Percentiles rank a stretch among this genome's conserved stretches.
Conservation (phyloP, 192 early-diverging fungal species). For the Coemansia sp. region DNA sequence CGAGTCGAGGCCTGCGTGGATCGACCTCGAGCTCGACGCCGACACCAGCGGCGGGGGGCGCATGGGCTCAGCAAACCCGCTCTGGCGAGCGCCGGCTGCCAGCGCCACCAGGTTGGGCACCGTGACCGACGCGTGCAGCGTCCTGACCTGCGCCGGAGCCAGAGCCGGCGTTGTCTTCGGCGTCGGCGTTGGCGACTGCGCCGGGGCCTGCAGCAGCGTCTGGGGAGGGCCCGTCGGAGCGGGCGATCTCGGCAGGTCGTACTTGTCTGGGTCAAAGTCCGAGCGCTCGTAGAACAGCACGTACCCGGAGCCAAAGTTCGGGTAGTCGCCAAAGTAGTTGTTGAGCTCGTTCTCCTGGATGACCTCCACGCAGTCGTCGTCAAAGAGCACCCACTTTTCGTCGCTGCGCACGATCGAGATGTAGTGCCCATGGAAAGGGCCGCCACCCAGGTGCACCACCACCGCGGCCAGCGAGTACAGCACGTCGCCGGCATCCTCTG, state of each 20-base stretch:
- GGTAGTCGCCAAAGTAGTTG: slow-evolving; percentile 77
- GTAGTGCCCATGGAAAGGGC: slow-evolving; percentile 96
- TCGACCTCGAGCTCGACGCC: slow-evolving; percentile 27
- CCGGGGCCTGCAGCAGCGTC: too few species aligned
- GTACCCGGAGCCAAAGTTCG: slow-evolving; percentile 73
- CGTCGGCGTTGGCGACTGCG: neutral
- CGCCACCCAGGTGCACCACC: slow-evolving; percentile 94
- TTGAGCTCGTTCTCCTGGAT: slow-evolving; percentile 74
- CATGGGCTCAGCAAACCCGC: slow-evolving; percentile 23
- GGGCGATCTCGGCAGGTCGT: slow-evolving; percentile 35
- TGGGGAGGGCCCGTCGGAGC: too few species aligned
- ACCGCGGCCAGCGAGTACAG: slow-evolving; percentile 87
- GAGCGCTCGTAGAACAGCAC: slow-evolving; percentile 72
- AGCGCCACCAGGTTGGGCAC: slow-evolving; percentile 25
- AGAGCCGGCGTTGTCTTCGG: neutral
- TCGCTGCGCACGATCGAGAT: slow-evolving; percentile 83
- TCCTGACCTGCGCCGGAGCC: slow-evolving; percentile 2
- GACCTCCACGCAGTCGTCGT: slow-evolving; percentile 91
- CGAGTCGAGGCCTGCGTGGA: slow-evolving; percentile 10
- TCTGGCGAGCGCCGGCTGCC: too few species aligned
- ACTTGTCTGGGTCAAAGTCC: slow-evolving; percentile 40
- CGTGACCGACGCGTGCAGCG: slow-evolving; percentile 13
- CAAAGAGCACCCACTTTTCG: slow-evolving; percentile 90
- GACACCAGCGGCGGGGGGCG: slow-evolving; percentile 44
- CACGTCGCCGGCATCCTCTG: slow-evolving; percentile 81